Base-by-base conservation (phyloP, 495 filamentous ascomycete genomes). In the Lindgomyces ingoldianus region DNA sequence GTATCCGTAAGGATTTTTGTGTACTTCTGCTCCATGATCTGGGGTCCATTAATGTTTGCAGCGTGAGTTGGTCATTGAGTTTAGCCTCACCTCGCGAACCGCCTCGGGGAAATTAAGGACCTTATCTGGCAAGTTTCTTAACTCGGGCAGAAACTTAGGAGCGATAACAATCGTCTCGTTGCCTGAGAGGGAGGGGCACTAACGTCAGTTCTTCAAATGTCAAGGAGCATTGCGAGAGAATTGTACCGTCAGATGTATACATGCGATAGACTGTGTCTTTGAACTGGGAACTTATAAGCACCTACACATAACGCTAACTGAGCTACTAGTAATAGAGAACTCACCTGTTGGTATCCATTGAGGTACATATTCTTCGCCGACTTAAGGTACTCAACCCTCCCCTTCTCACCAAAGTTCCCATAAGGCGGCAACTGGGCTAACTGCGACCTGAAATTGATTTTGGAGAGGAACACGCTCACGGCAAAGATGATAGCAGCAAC, bases 21-120 rank as follows among this genome's bases (percentile, higher is more conserved):
- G 24, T 70, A 70, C 26, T 64, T 70, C 3, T 41, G 22, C 42
- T 66, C 62, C 52, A 70, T 14, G n/a, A 48, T 59, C 66, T 69
- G 19, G 4, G 29, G 12, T 12, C 11, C 19, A 19, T 58, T 14
- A 44, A 21, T 47, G 41, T 19, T 25, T 26, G 12, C 26, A 16
- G n/a, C 4, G 6, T 39, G 22, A 27, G 9, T 1, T 21, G n/a
- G 4, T 25, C 21, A 6, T 4, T 16, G 58, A n/a, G 27, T n/a
- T 36, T 46, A 46, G 39, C 21, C 24, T 48, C 24, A 67, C 57
- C 12, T 67, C 49, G 4, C 62, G 44, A 22, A 62, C 41, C 2
- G 58, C 51, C 21, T 62, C 25, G 1, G 44, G 18, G 22, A 68
- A 63, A 21, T 52, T 62, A n/a, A 68, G 47, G 8, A 68, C 65